Base-by-base conservation (phyloP, 441 rosid genomes). In the Gossypium lobatum region DNA sequence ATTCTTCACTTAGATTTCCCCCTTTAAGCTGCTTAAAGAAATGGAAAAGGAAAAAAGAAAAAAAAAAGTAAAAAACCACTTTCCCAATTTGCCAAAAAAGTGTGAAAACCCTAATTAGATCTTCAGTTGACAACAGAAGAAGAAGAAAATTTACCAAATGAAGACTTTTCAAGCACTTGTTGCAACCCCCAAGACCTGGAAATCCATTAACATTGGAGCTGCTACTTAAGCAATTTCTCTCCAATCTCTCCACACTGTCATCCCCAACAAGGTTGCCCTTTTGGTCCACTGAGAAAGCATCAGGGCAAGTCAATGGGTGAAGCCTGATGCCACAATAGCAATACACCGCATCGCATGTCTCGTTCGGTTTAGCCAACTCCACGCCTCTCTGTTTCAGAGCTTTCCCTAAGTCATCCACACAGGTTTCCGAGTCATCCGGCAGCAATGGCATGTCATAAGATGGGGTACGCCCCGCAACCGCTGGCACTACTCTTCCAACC, bases 361-460 rank as follows among this genome's bases (percentile, higher is more conserved):
- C 93, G 70, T 92, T 92, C 0, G 93, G 95, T 45, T 78, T 79
- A 2, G 76, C 79, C 52, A 94, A 75, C 77, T 84, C 88, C 0
- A 94, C 82, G 54, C 97, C 98, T 79, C 80, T 86, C 76, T 78
- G 82, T 17, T 76, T 88, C 83, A 94, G 53, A 7, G 89, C 89
- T 59, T 85, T 89, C 70, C 89, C 97, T 16, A 94, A 59, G 11
- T 79, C 89, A 34, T 92, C 96, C 6, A 92, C 91, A 77, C 98
- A 94, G 7, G 96, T 91, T 81, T 92, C 98, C 20, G 98, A 92
- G 76, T 94, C 98, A 39, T 92, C 97, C 0, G 98, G 98, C 31
- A 94, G 87, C 77, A 90, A 54, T 16, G 98, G 98, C 86, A 87
- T 74, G 75, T 92, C 93, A 50, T 88, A 88, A 1, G 83, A 70